These are phyloP conservation scores for Trichophyton rubrum DNA, from an alignment of 2,329 filamentous ascomycete genomes.

Conservation along the genomic window DNA sequence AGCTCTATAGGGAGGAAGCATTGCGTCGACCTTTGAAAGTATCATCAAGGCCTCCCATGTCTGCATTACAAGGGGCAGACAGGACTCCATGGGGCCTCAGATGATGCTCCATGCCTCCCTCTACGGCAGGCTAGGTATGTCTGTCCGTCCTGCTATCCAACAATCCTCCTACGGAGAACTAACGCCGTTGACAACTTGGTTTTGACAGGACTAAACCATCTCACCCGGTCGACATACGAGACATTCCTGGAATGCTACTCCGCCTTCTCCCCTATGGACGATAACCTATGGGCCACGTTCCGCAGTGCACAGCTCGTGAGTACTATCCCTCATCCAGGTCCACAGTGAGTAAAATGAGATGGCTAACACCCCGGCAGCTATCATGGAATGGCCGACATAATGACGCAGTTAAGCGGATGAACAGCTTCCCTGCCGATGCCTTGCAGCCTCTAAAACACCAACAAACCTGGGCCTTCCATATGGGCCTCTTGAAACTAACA, in stretches of 20 bases:
- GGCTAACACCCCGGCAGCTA: constrained; percentile 17
- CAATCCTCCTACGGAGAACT: neutral
- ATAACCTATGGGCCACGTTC: constrained; percentile 62
- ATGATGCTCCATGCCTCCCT: constrained; percentile 59
- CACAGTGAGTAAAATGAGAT: neutral
- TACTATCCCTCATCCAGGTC: neutral
- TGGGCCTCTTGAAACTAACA: constrained; percentile 31
- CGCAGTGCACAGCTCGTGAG: constrained; percentile 52
- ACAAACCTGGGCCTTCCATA: constrained; percentile 41
- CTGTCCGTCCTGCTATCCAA: neutral
- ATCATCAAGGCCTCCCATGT: constrained; percentile 74
- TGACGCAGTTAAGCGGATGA: constrained; percentile 50
- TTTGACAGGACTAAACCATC: constrained; percentile 38
- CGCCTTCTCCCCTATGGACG: constrained; percentile 55
- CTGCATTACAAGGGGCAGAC: constrained; percentile 63
- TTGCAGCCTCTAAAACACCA: constrained; percentile 64
- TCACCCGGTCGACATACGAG: constrained; percentile 50
- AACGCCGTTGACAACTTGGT: neutral
- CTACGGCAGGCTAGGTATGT: constrained; percentile 58
- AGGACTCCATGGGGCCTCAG: constrained; percentile 59
- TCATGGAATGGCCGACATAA: constrained; percentile 58
- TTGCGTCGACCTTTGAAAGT: constrained; percentile 56
- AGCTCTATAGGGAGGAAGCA: constrained; percentile 41
- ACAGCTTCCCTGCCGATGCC: constrained; percentile 47
- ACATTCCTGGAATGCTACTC: constrained; percentile 64